phyloP scores from a whole-genome alignment of 1,284 basidiomycete genomes.

The Thecaphora frezii region DNA sequence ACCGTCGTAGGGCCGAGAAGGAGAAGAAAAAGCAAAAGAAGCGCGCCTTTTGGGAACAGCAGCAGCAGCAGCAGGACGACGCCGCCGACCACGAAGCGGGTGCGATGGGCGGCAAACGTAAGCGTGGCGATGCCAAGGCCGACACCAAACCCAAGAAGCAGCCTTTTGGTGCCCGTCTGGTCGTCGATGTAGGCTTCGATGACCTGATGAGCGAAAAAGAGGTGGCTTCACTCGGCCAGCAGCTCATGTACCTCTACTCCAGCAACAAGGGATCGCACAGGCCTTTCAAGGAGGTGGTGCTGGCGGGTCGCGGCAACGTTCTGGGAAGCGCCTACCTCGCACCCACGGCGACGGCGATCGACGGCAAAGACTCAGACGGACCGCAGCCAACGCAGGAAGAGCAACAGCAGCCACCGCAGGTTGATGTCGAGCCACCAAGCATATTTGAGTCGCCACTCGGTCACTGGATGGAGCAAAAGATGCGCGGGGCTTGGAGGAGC shows the following conservation, averaged over 20 bases:
- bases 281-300: constrained; percentile 74
- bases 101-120: constrained; percentile 42
- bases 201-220: constrained; percentile 94
- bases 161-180: constrained; percentile 68
- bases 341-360: constrained; percentile 4
- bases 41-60: constrained; percentile 59
- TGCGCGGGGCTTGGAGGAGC: constrained; percentile 71
- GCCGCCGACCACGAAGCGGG: constrained; percentile 54
- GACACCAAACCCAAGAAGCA: constrained; percentile 58
- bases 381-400: background rate
- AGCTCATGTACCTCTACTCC: constrained; percentile 85
- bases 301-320: constrained; percentile 68
- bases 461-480: constrained; percentile 73
- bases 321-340: constrained; percentile 8
- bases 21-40: constrained; percentile 63
- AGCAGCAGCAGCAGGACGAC: constrained; percentile 59
- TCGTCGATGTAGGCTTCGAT: constrained; percentile 92
- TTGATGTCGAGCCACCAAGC: constrained; percentile 5
- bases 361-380: background rate
- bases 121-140: constrained; percentile 11
- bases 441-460: constrained; percentile 67
- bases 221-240: constrained; percentile 79
- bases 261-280: constrained; percentile 73
- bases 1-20: constrained; percentile 71
- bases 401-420: too few species aligned